A percentile compares a stretch with the other conserved stretches of the same genome.
These are phyloP conservation scores for Triglochin maritima DNA, from an alignment of 106 monocot species.

Conservation along the genomic window DNA sequence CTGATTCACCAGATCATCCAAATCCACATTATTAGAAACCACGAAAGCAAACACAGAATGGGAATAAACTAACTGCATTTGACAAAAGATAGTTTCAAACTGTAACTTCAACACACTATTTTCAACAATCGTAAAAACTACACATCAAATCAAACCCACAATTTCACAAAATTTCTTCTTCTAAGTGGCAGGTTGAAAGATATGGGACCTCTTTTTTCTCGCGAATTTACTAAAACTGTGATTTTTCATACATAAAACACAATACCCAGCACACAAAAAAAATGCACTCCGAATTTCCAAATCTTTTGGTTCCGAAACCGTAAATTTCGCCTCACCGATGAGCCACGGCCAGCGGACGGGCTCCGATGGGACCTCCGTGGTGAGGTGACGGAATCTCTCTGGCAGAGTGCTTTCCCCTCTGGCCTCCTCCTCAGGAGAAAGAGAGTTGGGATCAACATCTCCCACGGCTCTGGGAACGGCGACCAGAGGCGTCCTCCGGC, in stretches of 20 bases:
- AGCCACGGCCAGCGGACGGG: conserved; percentile 26
- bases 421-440: background rate
- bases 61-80: no score
- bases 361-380: conserved; percentile 16
- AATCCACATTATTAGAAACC: no score
- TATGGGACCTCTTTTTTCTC: background rate
- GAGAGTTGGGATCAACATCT: background rate
- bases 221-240: background rate
- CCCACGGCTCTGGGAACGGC: background rate
- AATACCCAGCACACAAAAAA: background rate
- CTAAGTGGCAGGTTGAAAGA: background rate
- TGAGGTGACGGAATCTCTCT: conserved; percentile 26
- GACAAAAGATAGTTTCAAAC: no score
- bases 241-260: background rate
- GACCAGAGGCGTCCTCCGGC: background rate
- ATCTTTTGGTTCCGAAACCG: background rate
- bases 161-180: no score
- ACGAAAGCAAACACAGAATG: no score
- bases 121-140: no score
- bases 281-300: background rate
- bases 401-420: conserved; percentile 23
- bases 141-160: no score
- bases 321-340: conserved; percentile 2
- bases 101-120: no score
- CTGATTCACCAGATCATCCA: no score